Percentiles rank a stretch among this genome's conserved stretches.
Evolutionary conservation across 2,329 filamentous ascomycete species (phyloP).

Genomic region (Sphaceloma murrayae): DNA sequence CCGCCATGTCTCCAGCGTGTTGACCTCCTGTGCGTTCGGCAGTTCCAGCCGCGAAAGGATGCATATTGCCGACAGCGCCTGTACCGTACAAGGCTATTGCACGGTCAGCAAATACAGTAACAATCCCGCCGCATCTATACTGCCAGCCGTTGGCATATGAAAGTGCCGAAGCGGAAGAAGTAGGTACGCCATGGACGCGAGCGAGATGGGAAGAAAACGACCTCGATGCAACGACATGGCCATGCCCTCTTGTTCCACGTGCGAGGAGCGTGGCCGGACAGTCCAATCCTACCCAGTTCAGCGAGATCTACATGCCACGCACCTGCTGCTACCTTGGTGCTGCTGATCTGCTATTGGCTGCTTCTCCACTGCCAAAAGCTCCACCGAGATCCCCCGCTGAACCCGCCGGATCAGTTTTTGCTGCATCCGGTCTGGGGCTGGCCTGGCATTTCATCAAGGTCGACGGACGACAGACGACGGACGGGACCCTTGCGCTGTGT

Average conservation of each 20-base stretch:
- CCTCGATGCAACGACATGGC: neutral
- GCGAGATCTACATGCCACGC: too few relatives aligned
- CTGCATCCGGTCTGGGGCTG: too few relatives aligned
- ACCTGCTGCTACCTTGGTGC: neutral
- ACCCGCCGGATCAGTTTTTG: conserved; percentile 5
- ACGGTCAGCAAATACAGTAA: too few relatives aligned
- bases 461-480: too few relatives aligned
- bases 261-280: conserved; percentile 6
- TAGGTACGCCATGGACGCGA: neutral
- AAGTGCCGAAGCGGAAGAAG: conserved; percentile 2
- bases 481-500: neutral
- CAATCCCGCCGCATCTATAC: too few relatives aligned
- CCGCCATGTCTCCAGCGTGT: too few relatives aligned
- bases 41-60: too few relatives aligned
- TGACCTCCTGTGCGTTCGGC: too few relatives aligned
- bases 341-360: neutral
- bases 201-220: neutral
- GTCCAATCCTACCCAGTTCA: too few relatives aligned
- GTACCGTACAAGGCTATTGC: too few relatives aligned
- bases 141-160: conserved; percentile 1
- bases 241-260: conserved; percentile 7
- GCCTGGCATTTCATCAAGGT: too few relatives aligned
- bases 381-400: conserved; percentile 8
- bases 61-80: too few relatives aligned
- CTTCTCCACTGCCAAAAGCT: conserved; percentile 4